Evolutionary conservation across 1,284 basidiomycete species (phyloP).

Genomic region (Ustilago lituana): DNA sequence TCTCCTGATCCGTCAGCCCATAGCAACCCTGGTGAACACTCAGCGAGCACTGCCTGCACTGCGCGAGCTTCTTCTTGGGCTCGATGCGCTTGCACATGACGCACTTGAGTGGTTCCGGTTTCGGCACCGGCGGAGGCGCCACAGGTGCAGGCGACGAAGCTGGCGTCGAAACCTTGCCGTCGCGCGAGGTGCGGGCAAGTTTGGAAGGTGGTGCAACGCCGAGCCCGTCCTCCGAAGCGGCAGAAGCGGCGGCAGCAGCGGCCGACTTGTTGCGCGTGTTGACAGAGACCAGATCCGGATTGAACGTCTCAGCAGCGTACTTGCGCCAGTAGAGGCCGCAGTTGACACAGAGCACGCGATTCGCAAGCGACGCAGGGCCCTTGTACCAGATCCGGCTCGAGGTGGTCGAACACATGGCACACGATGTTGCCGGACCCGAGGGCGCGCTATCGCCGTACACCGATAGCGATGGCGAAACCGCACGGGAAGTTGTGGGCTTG

Average conservation of each 20-base stretch:
- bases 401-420: slow-evolving; percentile 60
- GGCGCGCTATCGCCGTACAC: slow-evolving; percentile 44
- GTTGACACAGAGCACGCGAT: slow-evolving; percentile 58
- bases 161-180: slow-evolving; percentile 28
- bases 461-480: slow-evolving; percentile 57
- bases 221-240: slow-evolving; percentile 42
- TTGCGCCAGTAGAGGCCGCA: slow-evolving; percentile 67
- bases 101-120: slow-evolving; percentile 55
- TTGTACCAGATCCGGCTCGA: slow-evolving; percentile 63
- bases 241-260: slow-evolving; percentile 30
- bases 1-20: slow-evolving; percentile 53
- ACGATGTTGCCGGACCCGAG: slow-evolving; percentile 30
- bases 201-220: slow-evolving; percentile 63
- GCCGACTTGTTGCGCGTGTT: slow-evolving; percentile 49
- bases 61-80: slow-evolving; percentile 59
- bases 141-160: slow-evolving; percentile 22
- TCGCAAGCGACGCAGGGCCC: slow-evolving; percentile 50
- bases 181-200: slow-evolving; percentile 31
- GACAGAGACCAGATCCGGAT: slow-evolving; percentile 49
- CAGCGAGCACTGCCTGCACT: slow-evolving; percentile 61
- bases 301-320: slow-evolving; percentile 63
- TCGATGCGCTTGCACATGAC: slow-evolving; percentile 63
- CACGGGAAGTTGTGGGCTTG: slow-evolving; percentile 47
- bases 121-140: slow-evolving; percentile 22
- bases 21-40: slow-evolving; percentile 63